phyloP scores from a whole-genome alignment of 2,329 filamentous ascomycete species.

The Domatiomyces globalis region DNA sequence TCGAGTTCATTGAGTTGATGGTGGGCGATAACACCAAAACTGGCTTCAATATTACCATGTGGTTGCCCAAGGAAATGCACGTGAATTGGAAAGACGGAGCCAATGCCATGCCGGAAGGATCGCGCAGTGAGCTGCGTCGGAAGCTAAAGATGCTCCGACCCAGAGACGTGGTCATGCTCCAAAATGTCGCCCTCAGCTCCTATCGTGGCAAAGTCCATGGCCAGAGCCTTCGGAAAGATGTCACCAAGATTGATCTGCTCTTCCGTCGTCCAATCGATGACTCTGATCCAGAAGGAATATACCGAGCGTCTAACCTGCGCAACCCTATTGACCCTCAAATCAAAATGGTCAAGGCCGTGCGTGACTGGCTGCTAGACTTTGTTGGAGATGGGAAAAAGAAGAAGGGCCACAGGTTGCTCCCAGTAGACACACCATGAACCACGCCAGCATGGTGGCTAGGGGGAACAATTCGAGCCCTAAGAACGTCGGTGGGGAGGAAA shows the following conservation, averaged over 20 bases:
- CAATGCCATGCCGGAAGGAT: conserved; percentile 18
- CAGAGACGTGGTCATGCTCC: conserved; percentile 65
- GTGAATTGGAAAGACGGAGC: conserved; percentile 17
- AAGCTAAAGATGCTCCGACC: conserved; percentile 40
- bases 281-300: conserved; percentile 42
- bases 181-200: conserved; percentile 62
- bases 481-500: neutral
- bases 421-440: neutral
- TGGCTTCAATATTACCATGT: conserved; percentile 72
- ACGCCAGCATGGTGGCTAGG: neutral
- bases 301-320: conserved; percentile 39
- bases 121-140: conserved; percentile 23
- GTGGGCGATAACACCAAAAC: conserved; percentile 75
- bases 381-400: conserved; percentile 34
- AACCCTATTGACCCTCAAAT: conserved; percentile 37
- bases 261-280: conserved; percentile 41
- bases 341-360: conserved; percentile 52
- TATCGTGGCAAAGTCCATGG: conserved; percentile 72
- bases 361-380: conserved; percentile 62
- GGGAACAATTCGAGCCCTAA: neutral
- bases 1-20: conserved; percentile 60
- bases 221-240: conserved; percentile 58
- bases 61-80: conserved; percentile 39
- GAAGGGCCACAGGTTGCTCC: conserved; percentile 2
- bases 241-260: conserved; percentile 56